Evolutionary conservation across 306 rosid genomes (phyloP), one percentile per base, ranked within the genome.

Genomic region (Gastrolobium villosum): DNA sequence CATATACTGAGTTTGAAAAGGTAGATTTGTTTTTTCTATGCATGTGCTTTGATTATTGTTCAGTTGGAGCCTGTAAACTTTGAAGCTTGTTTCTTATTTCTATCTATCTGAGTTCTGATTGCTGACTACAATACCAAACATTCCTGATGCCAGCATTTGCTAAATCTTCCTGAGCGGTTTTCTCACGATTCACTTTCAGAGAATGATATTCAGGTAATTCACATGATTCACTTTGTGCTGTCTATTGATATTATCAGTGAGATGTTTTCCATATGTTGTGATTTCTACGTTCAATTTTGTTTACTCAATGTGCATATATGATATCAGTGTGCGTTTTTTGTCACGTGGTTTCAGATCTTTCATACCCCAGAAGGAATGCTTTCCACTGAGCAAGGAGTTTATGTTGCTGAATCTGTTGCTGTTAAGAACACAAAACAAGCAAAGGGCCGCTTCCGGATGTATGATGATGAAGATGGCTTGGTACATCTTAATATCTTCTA

Each of bases 351-450:
- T 82, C 94, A 95, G 99, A 88, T 95, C 64, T 93, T 89, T 73
- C 84, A n/a, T 53, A 91, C 99, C 68, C 98, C 99, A 65, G 98
- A 95, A 81, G 98, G 99, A 70, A 53, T 84, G 85, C 91, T 95
- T 84, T 95, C 99, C 55, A 83, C 82, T 15, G 99, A 95, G 90
- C 94, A 88, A 90, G 99, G 99, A 59, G 88, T 95, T 78, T 95
- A 95, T 78, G 74, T 90, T 86, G 98, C 99, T 8, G 98, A 95
- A 83, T 86, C 98, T 76, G 86, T 91, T 39, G 77, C 89, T 77
- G 55, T 83, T 34, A 93, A 84, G 89, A 95, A 88, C 78, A 79
- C 87, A 70, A 95, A 86, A 82, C 97, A 95, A 82, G 91, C 96
- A 14, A 95, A 95, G 88, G 98, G 94, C 6, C 93, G 90, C 48